These are phyloP conservation scores for Trebouxiophyceae sp. DNA, from an alignment of 163 green algal genomes.

Conservation along the genomic window DNA sequence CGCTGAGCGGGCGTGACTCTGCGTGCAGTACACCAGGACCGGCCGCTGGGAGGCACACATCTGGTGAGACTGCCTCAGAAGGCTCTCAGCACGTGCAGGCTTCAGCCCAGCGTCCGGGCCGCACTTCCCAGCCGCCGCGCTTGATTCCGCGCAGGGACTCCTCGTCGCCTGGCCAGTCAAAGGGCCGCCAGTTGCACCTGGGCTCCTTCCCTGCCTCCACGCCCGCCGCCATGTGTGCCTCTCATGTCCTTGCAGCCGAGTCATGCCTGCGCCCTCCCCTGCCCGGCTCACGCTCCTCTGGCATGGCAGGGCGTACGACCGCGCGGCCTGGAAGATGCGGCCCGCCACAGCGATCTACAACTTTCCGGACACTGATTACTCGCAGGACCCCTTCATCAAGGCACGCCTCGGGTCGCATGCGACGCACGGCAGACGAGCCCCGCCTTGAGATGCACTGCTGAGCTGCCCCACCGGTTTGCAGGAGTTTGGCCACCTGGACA, in stretches of 20 bases:
- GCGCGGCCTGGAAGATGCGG: neutral
- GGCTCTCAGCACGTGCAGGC: too few relatives aligned
- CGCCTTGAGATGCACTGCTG: neutral
- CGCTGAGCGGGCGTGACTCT: too few relatives aligned
- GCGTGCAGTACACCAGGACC: neutral
- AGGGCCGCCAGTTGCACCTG: neutral
- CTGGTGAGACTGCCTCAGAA: neutral
- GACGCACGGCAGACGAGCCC: neutral
- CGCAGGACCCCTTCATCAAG: neutral
- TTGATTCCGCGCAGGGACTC: neutral
- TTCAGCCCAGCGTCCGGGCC: too few relatives aligned
- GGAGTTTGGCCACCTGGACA: neutral
- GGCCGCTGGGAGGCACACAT: neutral
- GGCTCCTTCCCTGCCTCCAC: neutral
- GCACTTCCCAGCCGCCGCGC: too few relatives aligned
- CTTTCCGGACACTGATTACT: neutral
- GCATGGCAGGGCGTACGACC: neutral
- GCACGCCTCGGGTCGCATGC: neutral
- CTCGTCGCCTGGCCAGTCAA: neutral
- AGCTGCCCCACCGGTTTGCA: neutral
- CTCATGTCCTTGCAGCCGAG: too few relatives aligned
- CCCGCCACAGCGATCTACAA: neutral
- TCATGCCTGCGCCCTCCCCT: too few relatives aligned
- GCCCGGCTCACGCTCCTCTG: too few relatives aligned
- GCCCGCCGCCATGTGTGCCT: neutral